Conservation (phyloP, 2,329 filamentous ascomycete species). For the Zymoseptoria crescenta region DNA sequence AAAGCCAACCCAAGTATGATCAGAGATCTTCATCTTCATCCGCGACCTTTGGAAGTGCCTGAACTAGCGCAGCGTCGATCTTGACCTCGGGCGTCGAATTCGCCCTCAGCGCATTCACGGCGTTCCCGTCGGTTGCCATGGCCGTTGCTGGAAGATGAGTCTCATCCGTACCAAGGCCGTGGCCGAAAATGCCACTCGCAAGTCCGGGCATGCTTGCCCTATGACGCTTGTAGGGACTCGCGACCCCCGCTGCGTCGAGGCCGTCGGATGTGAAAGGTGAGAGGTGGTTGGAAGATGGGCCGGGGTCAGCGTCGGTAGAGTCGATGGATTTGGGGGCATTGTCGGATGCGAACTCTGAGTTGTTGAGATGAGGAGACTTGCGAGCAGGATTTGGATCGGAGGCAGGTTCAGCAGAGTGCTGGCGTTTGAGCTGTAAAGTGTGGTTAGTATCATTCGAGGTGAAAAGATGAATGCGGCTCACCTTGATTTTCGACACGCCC, state of each 20-base stretch:
- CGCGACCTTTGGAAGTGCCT: conserved; percentile 35
- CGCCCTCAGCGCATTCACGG: conserved; percentile 27
- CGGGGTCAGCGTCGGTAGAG: conserved; percentile 25
- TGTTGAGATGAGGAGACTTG: conserved; percentile 35
- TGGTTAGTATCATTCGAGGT: conserved; percentile 13
- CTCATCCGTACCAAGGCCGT: conserved; percentile 7
- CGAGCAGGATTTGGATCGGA: conserved; percentile 35
- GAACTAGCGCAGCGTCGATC: conserved; percentile 3
- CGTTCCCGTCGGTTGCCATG: conserved; percentile 7
- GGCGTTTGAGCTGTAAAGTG: conserved; percentile 61
- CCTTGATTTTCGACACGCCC: conserved; percentile 73
- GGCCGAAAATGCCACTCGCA: conserved; percentile 18
- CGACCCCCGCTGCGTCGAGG: conserved; percentile 44
- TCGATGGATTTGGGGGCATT: conserved; percentile 33
- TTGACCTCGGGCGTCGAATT: conserved; percentile 24
- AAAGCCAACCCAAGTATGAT: conserved; percentile 9
- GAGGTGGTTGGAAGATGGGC: conserved; percentile 26
- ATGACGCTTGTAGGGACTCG: conserved; percentile 69
- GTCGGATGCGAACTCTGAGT: conserved; percentile 34
- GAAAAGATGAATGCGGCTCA: conserved; percentile 35
- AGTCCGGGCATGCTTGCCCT: conserved; percentile 50
- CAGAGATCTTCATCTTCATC: conserved; percentile 41
- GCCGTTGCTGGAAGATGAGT: conserved; percentile 10
- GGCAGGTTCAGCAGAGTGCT: conserved; percentile 65
- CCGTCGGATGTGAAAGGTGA: conserved; percentile 27